Conservation (phyloP, 768 basidiomycete species). For the Kwoniella botswanensis region DNA sequence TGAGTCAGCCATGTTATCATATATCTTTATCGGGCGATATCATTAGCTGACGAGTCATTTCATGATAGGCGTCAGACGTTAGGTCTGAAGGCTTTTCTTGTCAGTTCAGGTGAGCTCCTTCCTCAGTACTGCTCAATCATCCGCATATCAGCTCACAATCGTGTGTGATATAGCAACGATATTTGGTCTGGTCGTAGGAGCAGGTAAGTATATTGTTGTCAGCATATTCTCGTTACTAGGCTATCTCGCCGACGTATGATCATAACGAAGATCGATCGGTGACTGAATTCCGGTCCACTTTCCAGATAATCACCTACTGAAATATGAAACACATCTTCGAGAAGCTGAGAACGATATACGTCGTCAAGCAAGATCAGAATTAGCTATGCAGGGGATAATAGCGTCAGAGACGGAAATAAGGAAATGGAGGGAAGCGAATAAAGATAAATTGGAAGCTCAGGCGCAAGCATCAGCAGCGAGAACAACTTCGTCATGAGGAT, state of each 20-base stretch:
- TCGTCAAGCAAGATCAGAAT: slow-evolving; percentile 73
- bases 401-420: slow-evolving; percentile 82
- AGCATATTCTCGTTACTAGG: no score
- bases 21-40: neutral
- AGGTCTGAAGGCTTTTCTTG: slow-evolving; percentile 78
- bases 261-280: no score
- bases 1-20: slow-evolving; percentile 17
- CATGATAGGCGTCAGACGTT: slow-evolving; percentile 72
- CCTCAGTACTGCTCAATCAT: neutral
- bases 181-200: slow-evolving; percentile 73
- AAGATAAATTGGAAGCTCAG: slow-evolving; percentile 39
- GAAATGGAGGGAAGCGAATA: slow-evolving; percentile 70
- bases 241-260: no score
- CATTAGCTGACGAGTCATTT: neutral
- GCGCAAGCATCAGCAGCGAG: slow-evolving; percentile 11
- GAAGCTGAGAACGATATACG: slow-evolving; percentile 72
- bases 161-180: slow-evolving; percentile 62
- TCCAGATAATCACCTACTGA: slow-evolving; percentile 72
- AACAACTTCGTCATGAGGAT: neutral
- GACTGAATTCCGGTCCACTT: neutral
- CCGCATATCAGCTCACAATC: slow-evolving; percentile 4
- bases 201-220: slow-evolving; percentile 23
- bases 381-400: slow-evolving; percentile 74
- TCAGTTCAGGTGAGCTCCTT: slow-evolving; percentile 66
- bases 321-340: slow-evolving; percentile 72